These are phyloP conservation scores for Neonectria hederae DNA, from an alignment of 2,329 filamentous ascomycete species.

Conservation along the genomic window DNA sequence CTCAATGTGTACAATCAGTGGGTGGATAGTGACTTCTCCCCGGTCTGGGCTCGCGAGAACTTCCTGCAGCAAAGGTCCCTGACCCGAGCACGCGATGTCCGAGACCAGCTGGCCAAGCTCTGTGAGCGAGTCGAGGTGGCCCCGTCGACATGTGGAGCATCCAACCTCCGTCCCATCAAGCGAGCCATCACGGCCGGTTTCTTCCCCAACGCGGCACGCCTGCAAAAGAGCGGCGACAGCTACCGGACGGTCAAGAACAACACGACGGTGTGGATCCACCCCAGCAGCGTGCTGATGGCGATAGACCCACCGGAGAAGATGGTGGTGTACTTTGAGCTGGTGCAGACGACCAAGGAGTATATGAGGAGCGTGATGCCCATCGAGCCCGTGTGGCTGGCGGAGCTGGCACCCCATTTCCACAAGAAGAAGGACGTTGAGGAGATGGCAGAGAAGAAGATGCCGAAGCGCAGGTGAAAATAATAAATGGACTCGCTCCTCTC, in stretches of 20 bases:
- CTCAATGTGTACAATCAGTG: slow-evolving; percentile 97
- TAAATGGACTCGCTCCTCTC: background rate
- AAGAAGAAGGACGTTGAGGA: slow-evolving; percentile 90
- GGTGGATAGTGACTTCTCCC: slow-evolving; percentile 89
- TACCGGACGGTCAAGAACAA: slow-evolving; percentile 94
- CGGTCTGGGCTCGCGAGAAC: slow-evolving; percentile 90
- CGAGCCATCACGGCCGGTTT: slow-evolving; percentile 91
- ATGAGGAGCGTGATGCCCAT: slow-evolving; percentile 90
- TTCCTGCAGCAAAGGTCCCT: slow-evolving; percentile 93
- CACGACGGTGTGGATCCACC: slow-evolving; percentile 90
- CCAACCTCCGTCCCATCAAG: slow-evolving; percentile 79
- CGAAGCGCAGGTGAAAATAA: slow-evolving; percentile 44
- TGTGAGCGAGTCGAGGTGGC: slow-evolving; percentile 93
- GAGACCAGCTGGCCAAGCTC: slow-evolving; percentile 90
- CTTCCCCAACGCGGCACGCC: slow-evolving; percentile 88
- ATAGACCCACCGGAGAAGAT: slow-evolving; percentile 80
- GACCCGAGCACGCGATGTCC: slow-evolving; percentile 87
- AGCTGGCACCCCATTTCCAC: slow-evolving; percentile 94
- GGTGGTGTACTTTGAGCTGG: slow-evolving; percentile 87
- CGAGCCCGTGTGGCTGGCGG: slow-evolving; percentile 83
- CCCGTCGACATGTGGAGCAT: slow-evolving; percentile 72
- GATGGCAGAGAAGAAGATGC: slow-evolving; percentile 77
- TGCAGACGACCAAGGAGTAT: slow-evolving; percentile 89
- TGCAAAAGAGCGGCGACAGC: slow-evolving; percentile 84
- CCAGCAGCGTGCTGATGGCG: slow-evolving; percentile 82